Evolutionary conservation across 2,329 filamentous ascomycete genomes (phyloP).

Genomic region (Geosmithia putterillii): DNA sequence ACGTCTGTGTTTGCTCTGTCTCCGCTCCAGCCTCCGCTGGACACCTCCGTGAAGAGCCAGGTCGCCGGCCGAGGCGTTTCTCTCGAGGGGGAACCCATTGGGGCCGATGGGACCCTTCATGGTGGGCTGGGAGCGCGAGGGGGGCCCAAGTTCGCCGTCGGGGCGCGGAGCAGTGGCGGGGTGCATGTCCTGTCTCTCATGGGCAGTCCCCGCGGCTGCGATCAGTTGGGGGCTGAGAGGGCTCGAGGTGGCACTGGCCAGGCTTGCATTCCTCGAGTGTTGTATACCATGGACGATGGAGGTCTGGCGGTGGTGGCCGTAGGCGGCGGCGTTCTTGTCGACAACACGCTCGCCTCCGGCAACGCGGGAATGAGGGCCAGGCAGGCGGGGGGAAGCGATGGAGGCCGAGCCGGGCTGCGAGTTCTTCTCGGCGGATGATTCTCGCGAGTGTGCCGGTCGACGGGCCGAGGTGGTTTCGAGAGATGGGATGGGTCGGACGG

Average conservation of each 20-base stretch:
- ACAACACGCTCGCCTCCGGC: constrained; percentile 37
- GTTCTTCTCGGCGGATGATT: constrained; percentile 45
- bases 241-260: constrained; percentile 66
- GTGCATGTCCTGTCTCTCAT: constrained; percentile 41
- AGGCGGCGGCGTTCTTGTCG: constrained; percentile 38
- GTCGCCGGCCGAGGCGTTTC: constrained; percentile 34
- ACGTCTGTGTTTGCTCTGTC: constrained; percentile 55
- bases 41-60: constrained; percentile 26
- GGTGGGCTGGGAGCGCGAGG: constrained; percentile 28
- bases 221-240: constrained; percentile 84
- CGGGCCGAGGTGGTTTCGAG: constrained; percentile 25
- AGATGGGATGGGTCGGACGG: constrained; percentile 31
- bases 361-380: constrained; percentile 28
- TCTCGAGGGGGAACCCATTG: constrained; percentile 23
- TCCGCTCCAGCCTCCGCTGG: constrained; percentile 44
- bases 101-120: constrained; percentile 24
- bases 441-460: constrained; percentile 38
- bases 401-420: constrained; percentile 10
- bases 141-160: constrained; percentile 27
- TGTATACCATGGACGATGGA: constrained; percentile 96
- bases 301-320: constrained; percentile 90
- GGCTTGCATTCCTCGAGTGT: constrained; percentile 82
- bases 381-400: constrained; percentile 24
- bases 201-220: constrained; percentile 48
- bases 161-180: constrained; percentile 24